Base-by-base conservation (phyloP, 441 rosid genomes). In the Adansonia grandidieri region DNA sequence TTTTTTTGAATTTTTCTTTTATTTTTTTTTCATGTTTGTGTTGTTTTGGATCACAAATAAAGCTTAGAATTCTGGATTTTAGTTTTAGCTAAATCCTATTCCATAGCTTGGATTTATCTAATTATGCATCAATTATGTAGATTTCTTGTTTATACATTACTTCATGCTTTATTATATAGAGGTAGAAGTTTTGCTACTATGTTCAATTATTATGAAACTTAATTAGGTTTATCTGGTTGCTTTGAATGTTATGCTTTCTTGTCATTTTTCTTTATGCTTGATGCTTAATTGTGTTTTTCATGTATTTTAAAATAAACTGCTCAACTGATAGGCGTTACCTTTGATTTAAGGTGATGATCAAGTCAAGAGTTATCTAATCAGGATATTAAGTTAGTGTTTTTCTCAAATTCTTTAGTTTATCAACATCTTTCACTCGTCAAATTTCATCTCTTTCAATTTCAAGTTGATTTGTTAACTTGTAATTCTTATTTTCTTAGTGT, bases 1-100 rank as follows among this genome's bases (percentile, higher is more conserved):
- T 57, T 54, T 48, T 15, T 37, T 64, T 50, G 6, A 37, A 37
- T 37, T 37, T 37, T 37, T 28, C 40, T 37, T 37, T 37, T 37
- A 37, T 37, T 37, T 37, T 37, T 37, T 37, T 37, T 37, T 37
- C 40, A 37, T 37, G 68, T 11, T 32, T 44, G 11, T 44, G 28
- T 66, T 67, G 56, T 40, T 67, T 50, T 76, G 61, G 76, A 74
- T 79, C 73, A 22, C 70, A 58, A 61, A 51, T 40, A 66, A 77
- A n/a, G 44, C n/a, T 54, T 69, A 20, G 10, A n/a, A 71, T 53
- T 50, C 14, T 71, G 28, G 75, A 7, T 50, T 71, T 24, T 14
- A 1, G 47, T 24, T 28, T 71, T 24, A 8, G 13, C 19, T 71
- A 19, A 71, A 71, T 32, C 10, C 40, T 70, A 6, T 70, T 45